Conservation (phyloP, 345 rosid species). For the Noccaea caerulescens region DNA sequence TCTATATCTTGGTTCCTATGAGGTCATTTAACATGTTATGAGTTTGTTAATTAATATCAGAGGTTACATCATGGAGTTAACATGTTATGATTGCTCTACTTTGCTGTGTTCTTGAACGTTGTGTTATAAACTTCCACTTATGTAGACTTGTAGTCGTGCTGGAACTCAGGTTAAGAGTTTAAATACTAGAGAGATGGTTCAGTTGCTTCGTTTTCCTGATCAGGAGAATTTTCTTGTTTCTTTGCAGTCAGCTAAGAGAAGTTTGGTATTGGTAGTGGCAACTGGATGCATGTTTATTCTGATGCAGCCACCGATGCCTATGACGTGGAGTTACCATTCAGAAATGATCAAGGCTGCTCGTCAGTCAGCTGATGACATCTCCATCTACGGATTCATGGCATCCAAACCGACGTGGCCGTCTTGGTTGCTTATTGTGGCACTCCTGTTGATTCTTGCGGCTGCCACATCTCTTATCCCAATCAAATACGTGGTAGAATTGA, state of each 20-base stretch:
- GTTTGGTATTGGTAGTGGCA: slow-evolving; percentile 85
- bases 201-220: slow-evolving; percentile 29
- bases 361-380: slow-evolving; percentile 91
- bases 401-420: slow-evolving; percentile 99
- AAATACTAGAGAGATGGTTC: slow-evolving; percentile 13
- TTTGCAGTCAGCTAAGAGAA: slow-evolving; percentile 91
- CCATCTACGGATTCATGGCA: slow-evolving; percentile 90
- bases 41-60: slow-evolving; percentile 17
- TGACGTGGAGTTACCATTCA: slow-evolving; percentile 83
- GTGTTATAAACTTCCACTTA: slow-evolving; percentile 13
- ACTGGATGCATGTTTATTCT: slow-evolving; percentile 84
- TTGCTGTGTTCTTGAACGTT: slow-evolving; percentile 27
- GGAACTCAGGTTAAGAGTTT: slow-evolving; percentile 22
- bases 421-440: slow-evolving; percentile 86
- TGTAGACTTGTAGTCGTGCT: slow-evolving; percentile 20
- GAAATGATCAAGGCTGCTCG: slow-evolving; percentile 87
- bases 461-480: slow-evolving; percentile 88
- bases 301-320: slow-evolving; percentile 93
- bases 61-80: slow-evolving; percentile 23
- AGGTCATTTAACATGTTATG: slow-evolving; percentile 27
- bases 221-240: slow-evolving; percentile 5
- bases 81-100: background rate
- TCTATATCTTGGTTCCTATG: slow-evolving; percentile 12
- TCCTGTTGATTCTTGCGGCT: slow-evolving; percentile 85
- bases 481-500: slow-evolving; percentile 81